Base-by-base conservation (phyloP, 352 stramenopile species). In the Phytophthora kernoviae region DNA sequence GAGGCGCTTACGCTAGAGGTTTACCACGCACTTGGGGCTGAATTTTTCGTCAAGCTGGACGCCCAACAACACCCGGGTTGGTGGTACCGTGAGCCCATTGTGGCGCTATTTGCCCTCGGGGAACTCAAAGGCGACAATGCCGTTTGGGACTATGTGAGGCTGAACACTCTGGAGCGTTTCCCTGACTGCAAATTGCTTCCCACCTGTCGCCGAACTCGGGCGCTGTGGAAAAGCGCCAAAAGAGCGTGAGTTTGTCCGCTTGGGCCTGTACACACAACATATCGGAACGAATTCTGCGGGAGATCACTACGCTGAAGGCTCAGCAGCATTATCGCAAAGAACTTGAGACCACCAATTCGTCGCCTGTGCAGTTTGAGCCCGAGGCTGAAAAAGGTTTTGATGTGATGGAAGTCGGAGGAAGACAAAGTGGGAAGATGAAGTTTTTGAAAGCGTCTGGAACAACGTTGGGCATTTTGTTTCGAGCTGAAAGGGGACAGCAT, bases 41-140 rank as follows among this genome's bases (percentile, higher is more conserved):
- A 36, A 11, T 78, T 87, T 50, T 88, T 88, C 40, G 65, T 75
- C n/a, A 42, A 54, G 12, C 50, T 89, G 33, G 79, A 89, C 39
- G 21, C 27, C 14, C 42, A 75, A 49, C 46, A 24, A n/a, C 72
- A 89, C 27, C 65, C 69, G 21, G 75, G 79, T 5, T 89, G 77
- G 76, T 89, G 77, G 77, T 87, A 87, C 36, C 72, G 75, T 9
- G 20, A 50, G 2, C 44, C 57, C 15, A 65, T 80, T 32, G 52
- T 87, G 12, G 64, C 83, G 41, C 45, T 83, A 3, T 62, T 69
- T 2, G 54, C 68, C 4, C 48, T 70, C 6, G 51, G 70, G 21
- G 30, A 66, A n/a, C 27, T 67, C 20, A 60, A 75, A 7, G 74
- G 67, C 12, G 61, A 69, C 21, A 45, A 58, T 4, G 43, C 71